Evolutionary conservation across 306 rosid species (phyloP).

Genomic region (Casuarina glauca): DNA sequence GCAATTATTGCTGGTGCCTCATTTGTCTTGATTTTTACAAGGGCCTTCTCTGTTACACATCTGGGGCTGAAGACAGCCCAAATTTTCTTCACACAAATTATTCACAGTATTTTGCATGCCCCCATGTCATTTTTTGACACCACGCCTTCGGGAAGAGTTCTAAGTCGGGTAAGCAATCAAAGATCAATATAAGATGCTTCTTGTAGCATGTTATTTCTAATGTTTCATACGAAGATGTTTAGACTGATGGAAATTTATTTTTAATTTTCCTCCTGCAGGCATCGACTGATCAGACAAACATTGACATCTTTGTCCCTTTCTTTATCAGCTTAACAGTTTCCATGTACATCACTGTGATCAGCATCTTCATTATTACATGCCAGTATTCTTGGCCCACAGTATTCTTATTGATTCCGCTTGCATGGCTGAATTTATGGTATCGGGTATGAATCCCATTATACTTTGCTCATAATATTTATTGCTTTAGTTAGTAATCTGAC

Average conservation of each 20-base stretch:
- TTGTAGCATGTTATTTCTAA: background rate
- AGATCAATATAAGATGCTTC: background rate
- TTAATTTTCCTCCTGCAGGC: slow-evolving; percentile 47
- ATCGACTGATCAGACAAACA: slow-evolving; percentile 89
- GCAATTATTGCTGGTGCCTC: slow-evolving; percentile 47
- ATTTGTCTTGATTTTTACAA: slow-evolving; percentile 38
- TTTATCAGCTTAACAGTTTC: slow-evolving; percentile 49
- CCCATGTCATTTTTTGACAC: slow-evolving; percentile 98
- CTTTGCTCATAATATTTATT: background rate
- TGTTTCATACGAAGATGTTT: background rate
- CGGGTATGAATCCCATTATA: slow-evolving; percentile 59
- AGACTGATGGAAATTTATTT: slow-evolving; percentile 3
- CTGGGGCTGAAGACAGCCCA: slow-evolving; percentile 83
- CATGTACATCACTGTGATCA: slow-evolving; percentile 70
- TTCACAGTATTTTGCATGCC: slow-evolving; percentile 81
- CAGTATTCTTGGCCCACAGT: slow-evolving; percentile 96
- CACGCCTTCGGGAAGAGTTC: slow-evolving; percentile 92
- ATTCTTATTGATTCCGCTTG: slow-evolving; percentile 79
- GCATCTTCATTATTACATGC: slow-evolving; percentile 67
- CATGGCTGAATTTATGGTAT: slow-evolving; percentile 90
- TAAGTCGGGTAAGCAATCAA: slow-evolving; percentile 75
- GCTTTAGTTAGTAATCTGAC: background rate
- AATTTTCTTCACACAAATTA: slow-evolving; percentile 70
- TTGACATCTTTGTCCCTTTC: slow-evolving; percentile 75
- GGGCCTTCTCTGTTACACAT: slow-evolving; percentile 46